phyloP scores from a whole-genome alignment of 2,329 filamentous ascomycete species.

The Aureobasidium mangrovei region DNA sequence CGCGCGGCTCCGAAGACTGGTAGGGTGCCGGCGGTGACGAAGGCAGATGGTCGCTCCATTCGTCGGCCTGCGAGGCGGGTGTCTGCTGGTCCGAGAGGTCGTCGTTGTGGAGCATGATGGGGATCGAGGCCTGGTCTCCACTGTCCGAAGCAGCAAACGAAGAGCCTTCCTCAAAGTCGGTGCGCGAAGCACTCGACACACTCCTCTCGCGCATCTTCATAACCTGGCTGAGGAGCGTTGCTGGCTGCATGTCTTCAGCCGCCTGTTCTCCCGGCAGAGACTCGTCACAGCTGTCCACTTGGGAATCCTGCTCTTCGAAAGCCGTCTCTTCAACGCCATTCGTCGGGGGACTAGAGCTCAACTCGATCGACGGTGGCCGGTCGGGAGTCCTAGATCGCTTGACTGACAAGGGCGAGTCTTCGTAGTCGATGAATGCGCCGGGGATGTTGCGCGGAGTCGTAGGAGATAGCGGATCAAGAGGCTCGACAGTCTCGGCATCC shows the following conservation, averaged over 20 bases:
- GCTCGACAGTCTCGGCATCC: neutral
- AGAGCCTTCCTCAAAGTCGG: constrained; percentile 26
- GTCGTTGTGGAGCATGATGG: constrained; percentile 28
- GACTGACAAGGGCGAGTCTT: neutral
- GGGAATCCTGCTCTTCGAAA: neutral
- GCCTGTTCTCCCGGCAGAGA: neutral
- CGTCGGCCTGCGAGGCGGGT: neutral
- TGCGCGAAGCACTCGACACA: constrained; percentile 22
- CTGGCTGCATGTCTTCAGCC: neutral
- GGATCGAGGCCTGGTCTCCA: constrained; percentile 26
- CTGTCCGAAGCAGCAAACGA: constrained; percentile 7
- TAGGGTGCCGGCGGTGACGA: constrained; percentile 2
- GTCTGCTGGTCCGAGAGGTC: constrained; percentile 15
- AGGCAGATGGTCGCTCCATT: neutral
- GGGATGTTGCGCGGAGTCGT: constrained; percentile 5
- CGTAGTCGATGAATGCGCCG: constrained; percentile 1
- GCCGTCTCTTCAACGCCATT: neutral
- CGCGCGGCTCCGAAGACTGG: neutral
- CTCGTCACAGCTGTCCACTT: neutral
- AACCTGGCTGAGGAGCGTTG: constrained; percentile 20
- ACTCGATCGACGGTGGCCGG: neutral
- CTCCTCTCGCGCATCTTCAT: constrained; percentile 27
- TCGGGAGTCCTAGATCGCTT: neutral
- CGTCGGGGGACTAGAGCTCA: neutral
- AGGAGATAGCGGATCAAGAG: neutral